Evolutionary conservation across 805 yeast species (phyloP), one percentile per base, ranked within the genome.

Genomic region (Limtongozyma cylindracea): DNA sequence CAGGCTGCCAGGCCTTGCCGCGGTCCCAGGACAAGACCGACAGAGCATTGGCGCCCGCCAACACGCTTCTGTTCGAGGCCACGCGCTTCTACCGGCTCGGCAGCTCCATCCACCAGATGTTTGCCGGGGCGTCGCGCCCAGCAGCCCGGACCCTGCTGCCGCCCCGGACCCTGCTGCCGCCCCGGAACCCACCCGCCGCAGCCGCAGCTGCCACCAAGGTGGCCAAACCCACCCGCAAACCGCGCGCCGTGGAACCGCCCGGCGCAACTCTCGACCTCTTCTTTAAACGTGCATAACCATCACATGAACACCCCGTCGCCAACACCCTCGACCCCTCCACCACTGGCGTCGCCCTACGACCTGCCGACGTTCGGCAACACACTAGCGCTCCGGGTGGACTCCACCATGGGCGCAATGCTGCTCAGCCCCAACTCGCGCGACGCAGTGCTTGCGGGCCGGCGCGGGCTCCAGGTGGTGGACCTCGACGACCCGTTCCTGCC

Each of bases 401-500:
- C 88, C 3, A 76, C 91, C 21, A 72, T 82, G 26, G 78, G 88
- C 24, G 78, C 96, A 5, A 77, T 88, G 60, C 71, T 91, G 3
- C 58, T 78, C 10, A 65, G 78, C 23, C 94, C 94, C 6, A 65
- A 70, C 21, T 93, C 95, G 4, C 49, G 96, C 30, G 96, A 88
- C 38, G 91, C 80, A 5, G 96, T 77, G 3, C 45, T 88, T 15
- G 98, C 96, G 0, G 82, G 76, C 31, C 39, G 55, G 23, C 56
- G 69, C 24, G 98, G 98, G 1, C 52, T 88, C 9, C 74, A 68
- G 40, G 66, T 88, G 18, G 69, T 84, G n/a, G 96, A 88, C 44
- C 45, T 88, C 19, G 93, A 84, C 35, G 94, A 88, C 40, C 98
- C 96, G 1, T 84, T 77, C 43, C 64, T 84, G 1, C 80, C 91